A percentile compares a stretch with the other conserved stretches of the same genome.
Conservation (phyloP, 2,329 filamentous ascomycete genomes). For the Penicillium sp. region DNA sequence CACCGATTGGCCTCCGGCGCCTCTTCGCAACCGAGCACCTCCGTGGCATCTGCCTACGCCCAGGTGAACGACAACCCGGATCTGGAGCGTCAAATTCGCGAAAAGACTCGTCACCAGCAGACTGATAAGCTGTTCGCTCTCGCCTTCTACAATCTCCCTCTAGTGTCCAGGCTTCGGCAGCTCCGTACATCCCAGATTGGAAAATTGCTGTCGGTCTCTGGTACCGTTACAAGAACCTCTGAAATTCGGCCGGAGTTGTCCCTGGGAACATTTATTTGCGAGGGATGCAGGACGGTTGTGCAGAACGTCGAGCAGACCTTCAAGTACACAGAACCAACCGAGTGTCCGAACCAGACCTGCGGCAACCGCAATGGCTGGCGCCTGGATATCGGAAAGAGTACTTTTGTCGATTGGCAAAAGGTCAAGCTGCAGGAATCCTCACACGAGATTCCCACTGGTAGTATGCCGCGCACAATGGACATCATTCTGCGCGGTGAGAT, state of each 20-base stretch:
- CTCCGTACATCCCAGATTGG: constrained; percentile 88
- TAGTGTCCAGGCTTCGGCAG: constrained; percentile 80
- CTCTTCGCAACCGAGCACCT: constrained; percentile 67
- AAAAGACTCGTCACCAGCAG: constrained; percentile 84
- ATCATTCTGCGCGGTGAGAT: constrained; percentile 95
- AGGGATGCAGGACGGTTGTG: constrained; percentile 78
- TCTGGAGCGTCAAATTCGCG: constrained; percentile 52
- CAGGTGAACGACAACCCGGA: constrained; percentile 61
- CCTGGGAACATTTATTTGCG: constrained; percentile 86
- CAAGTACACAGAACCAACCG: constrained; percentile 91
- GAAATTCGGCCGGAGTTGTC: constrained; percentile 94
- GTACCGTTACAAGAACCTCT: constrained; percentile 92
- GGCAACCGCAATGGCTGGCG: constrained; percentile 91
- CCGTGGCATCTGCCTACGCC: constrained; percentile 56
- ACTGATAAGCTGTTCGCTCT: constrained; percentile 94
- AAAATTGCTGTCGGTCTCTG: constrained; percentile 89
- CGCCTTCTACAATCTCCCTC: constrained; percentile 87
- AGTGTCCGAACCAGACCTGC: constrained; percentile 86
- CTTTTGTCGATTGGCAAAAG: constrained; percentile 99
- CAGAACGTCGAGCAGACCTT: constrained; percentile 96
- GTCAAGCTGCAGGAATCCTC: constrained; percentile 98
- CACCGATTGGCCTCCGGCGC: constrained; percentile 76
- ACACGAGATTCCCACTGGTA: constrained; percentile 94
- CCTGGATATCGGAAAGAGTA: constrained; percentile 93
- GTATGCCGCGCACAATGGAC: constrained; percentile 98